Evolutionary conservation across 345 rosid genomes (phyloP).

Genomic region (Pistacia integerrima): DNA sequence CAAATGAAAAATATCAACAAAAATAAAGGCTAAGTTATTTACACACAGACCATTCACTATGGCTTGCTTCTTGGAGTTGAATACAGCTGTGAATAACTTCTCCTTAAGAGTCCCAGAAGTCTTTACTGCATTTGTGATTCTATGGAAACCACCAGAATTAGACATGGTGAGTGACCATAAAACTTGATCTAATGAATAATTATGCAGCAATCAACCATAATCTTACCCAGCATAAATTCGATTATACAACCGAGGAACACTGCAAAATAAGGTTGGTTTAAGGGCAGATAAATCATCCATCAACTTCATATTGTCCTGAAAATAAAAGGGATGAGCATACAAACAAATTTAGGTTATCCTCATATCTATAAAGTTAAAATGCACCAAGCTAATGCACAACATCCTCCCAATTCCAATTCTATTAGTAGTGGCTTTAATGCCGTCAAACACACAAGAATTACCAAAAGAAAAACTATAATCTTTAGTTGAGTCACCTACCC

Average conservation of each 20-base stretch:
- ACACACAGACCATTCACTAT: constrained; percentile 55
- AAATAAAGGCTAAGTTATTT: neutral
- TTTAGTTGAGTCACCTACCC: constrained; percentile 55
- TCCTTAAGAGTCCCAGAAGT: constrained; percentile 69
- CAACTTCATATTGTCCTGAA: constrained; percentile 82
- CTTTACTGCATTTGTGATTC: constrained; percentile 74
- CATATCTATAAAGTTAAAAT: neutral
- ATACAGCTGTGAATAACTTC: constrained; percentile 76
- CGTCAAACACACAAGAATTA: neutral
- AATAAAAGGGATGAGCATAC: constrained; percentile 16
- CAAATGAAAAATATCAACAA: neutral
- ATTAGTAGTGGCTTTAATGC: neutral
- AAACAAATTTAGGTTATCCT: neutral
- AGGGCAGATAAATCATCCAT: constrained; percentile 84
- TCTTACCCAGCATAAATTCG: constrained; percentile 81
- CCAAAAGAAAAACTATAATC: neutral
- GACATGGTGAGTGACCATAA: constrained; percentile 14
- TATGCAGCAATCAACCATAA: constrained; percentile 16
- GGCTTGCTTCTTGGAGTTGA: constrained; percentile 85
- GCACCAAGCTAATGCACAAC: neutral
- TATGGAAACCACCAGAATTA: constrained; percentile 33
- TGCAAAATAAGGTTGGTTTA: constrained; percentile 82
- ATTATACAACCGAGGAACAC: constrained; percentile 92
- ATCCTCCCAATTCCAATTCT: neutral
- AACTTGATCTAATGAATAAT: constrained; percentile 2